Evolutionary conservation across 2,329 filamentous ascomycete genomes (phyloP).

Genomic region (Ambrosiella beaveri): DNA sequence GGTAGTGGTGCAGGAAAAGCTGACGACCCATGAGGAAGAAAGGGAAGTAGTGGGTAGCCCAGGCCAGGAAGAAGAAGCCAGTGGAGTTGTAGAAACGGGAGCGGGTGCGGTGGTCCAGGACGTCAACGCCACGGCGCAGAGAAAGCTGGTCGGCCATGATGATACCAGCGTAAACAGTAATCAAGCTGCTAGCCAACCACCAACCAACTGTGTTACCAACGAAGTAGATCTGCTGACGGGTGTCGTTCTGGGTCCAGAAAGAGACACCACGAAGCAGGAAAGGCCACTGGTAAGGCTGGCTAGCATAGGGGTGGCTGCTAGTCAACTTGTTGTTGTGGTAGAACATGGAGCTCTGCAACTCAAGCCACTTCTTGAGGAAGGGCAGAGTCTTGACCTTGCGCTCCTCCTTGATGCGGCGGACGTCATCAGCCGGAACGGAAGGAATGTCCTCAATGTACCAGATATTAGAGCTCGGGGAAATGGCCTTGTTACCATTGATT

Average conservation of each 20-base stretch:
- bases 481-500: slow-evolving; percentile 98
- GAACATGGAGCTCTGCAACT: slow-evolving; percentile 96
- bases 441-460: slow-evolving; percentile 88
- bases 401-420: slow-evolving; percentile 57
- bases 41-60: slow-evolving; percentile 92
- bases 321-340: slow-evolving; percentile 98
- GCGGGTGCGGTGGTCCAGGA: slow-evolving; percentile 83
- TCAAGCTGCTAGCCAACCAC: slow-evolving; percentile 85
- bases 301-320: slow-evolving; percentile 90
- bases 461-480: slow-evolving; percentile 74
- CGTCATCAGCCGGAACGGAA: slow-evolving; percentile 53
- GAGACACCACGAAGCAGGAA: slow-evolving; percentile 93
- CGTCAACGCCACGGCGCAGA: slow-evolving; percentile 79
- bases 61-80: slow-evolving; percentile 96
- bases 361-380: slow-evolving; percentile 88
- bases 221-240: slow-evolving; percentile 95
- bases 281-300: slow-evolving; percentile 90
- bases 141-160: slow-evolving; percentile 86
- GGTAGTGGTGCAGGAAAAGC: slow-evolving; percentile 93
- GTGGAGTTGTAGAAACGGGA: slow-evolving; percentile 95
- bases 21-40: slow-evolving; percentile 98
- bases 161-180: slow-evolving; percentile 88
- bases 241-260: slow-evolving; percentile 97
- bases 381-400: slow-evolving; percentile 67
- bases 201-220: slow-evolving; percentile 90